Percentiles rank a stretch among this genome's conserved stretches.
Conservation (phyloP, 2,329 filamentous ascomycete genomes). For the Neoscytalidium dimidiatum region DNA sequence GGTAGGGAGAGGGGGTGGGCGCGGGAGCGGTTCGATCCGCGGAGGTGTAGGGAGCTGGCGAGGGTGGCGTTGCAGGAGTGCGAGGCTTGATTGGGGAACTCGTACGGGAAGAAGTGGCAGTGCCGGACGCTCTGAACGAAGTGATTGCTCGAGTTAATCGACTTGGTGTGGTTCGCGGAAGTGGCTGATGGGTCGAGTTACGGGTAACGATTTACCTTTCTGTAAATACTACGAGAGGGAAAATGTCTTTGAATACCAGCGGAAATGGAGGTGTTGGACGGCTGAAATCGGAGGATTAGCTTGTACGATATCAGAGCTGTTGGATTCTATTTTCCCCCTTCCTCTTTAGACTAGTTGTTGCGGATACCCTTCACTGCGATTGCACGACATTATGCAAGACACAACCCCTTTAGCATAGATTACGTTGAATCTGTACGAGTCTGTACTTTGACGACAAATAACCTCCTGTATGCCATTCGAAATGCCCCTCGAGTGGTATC, state of each 20-base stretch:
- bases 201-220: too few species aligned
- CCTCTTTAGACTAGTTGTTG: background rate
- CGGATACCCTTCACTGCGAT: slow-evolving; percentile 3
- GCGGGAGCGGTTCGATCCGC: slow-evolving; percentile 18
- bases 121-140: background rate
- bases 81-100: background rate
- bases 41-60: slow-evolving; percentile 16
- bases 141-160: background rate
- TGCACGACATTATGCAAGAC: background rate
- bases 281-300: background rate
- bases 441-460: too few species aligned
- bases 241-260: background rate
- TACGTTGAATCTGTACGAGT: background rate
- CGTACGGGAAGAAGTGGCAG: background rate
- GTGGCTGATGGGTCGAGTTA: too few species aligned
- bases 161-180: background rate
- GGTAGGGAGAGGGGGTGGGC: slow-evolving; percentile 14
- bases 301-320: background rate
- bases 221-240: background rate
- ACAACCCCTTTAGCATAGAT: background rate
- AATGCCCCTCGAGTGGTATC: too few species aligned
- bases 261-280: background rate
- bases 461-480: too few species aligned
- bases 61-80: slow-evolving; percentile 15
- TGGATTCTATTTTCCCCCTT: background rate